Base-by-base conservation (phyloP, 768 basidiomycete genomes). In the Hortiboletus campestris region DNA sequence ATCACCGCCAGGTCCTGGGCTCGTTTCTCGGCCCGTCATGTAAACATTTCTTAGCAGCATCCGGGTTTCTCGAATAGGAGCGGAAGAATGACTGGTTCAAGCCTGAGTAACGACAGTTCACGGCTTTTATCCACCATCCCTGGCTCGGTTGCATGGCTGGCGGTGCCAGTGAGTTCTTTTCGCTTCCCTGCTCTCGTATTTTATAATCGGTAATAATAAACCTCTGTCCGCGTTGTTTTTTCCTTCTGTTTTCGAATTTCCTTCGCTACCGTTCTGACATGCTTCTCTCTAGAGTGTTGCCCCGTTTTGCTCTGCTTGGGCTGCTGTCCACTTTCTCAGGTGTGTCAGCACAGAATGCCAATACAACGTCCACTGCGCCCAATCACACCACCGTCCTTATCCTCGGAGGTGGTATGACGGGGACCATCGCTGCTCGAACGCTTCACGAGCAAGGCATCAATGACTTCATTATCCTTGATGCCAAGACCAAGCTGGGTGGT, bases 371-470 rank as follows among this genome's bases (percentile, higher is more conserved):
- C 35, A 41, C 46, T 20, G 22, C 40, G 9, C 17, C 59, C 12
- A 69, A 55, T 10, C 51, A 63, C 19, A 62, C 66, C 6, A 73
- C 64, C 16, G 78, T 85, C 4, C 76, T 87, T 41, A 82, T 88
- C 49, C 75, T 87, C 12, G 86, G 86, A 2, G 86, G 84, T 19
- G 85, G 86, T 10, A 78, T 88, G 35, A 72, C 86, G 6, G 86
- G 87, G 13, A 72, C 87, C 32, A 83, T 84, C 34, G 85, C 85
- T 6, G 87, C 86, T 14, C 78, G 80, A 29, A 80, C 83, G 0
- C 73, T 87, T 12, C 75, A 84, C 47, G 67, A 77, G 49, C 69
- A 76, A 22, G 81, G 81, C 5, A 77, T 86, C 56, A 57, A 76
- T 28, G 75, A 84, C 61, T 85, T 85, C 63, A 65, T 84, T 43